A percentile compares a stretch with the other conserved stretches of the same genome.
phyloP scores from a whole-genome alignment of 2,329 filamentous ascomycete species.

The Pseudocercospora macadamiae region DNA sequence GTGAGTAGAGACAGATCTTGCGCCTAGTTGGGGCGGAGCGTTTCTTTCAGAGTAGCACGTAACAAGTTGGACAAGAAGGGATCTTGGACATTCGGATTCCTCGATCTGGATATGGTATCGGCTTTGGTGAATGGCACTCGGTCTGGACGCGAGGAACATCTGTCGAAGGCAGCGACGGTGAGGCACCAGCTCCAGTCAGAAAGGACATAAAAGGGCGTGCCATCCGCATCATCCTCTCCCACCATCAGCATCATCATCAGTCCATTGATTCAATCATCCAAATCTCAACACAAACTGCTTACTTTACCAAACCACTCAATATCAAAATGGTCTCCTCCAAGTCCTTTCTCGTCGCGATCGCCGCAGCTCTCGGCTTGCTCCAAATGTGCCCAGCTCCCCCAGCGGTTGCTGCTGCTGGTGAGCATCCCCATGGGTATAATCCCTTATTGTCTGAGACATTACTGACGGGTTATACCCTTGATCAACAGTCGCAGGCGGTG shows the following conservation, averaged over 20 bases:
- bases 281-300: background rate
- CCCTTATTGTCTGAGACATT: too few relatives aligned
- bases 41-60: background rate
- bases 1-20: too few relatives aligned
- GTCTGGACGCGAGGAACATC: too few relatives aligned
- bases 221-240: background rate
- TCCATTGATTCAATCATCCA: background rate
- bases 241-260: background rate
- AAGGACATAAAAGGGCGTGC: background rate
- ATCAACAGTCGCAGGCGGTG: conserved; percentile 4
- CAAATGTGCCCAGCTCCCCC: conserved; percentile 13
- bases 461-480: too few relatives aligned
- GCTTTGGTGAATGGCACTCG: too few relatives aligned
- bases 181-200: background rate
- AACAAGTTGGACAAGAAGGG: background rate
- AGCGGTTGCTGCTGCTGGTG: conserved; percentile 5
- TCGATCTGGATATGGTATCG: background rate
- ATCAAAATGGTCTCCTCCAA: conserved; percentile 15
- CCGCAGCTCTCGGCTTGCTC: conserved; percentile 6
- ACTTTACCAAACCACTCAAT: too few relatives aligned
- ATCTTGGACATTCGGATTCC: background rate
- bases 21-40: too few relatives aligned
- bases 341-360: background rate
- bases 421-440: too few relatives aligned
- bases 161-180: too few relatives aligned